phyloP scores from a whole-genome alignment of 2,329 filamentous ascomycete species.

The Hirsutella minnesotensis region DNA sequence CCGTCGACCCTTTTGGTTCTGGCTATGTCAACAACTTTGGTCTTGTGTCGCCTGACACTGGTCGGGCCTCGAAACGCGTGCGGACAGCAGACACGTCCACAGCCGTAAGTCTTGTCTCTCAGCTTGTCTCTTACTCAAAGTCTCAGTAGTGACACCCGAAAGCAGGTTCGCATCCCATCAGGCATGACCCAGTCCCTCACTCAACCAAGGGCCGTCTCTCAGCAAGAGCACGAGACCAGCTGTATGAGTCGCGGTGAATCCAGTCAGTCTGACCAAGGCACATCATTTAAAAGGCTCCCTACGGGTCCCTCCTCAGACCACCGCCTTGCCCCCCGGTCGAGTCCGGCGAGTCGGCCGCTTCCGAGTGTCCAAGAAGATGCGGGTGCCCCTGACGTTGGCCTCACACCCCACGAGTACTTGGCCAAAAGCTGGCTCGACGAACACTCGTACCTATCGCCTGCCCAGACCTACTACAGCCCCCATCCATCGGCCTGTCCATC shows the following conservation, averaged over 20 bases:
- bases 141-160: not conserved
- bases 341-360: constrained; percentile 18
- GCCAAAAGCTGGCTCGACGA: constrained; percentile 8
- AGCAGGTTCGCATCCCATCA: not conserved
- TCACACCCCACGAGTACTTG: constrained; percentile 25
- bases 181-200: constrained; percentile 7
- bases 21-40: not conserved
- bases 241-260: constrained; percentile 34
- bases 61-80: not conserved
- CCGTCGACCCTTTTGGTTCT: not conserved
- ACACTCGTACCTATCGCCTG: constrained; percentile 10
- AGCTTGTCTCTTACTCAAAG: not conserved
- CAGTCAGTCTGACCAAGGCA: constrained; percentile 25
- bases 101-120: constrained; percentile 1
- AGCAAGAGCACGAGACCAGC: constrained; percentile 18
- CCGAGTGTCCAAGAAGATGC: constrained; percentile 24
- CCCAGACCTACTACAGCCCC: constrained; percentile 13
- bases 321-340: constrained; percentile 18
- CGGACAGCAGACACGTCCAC: not conserved
- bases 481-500: constrained; percentile 28
- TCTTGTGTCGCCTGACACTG: not conserved
- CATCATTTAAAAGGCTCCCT: constrained; percentile 5
- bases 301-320: constrained; percentile 14
- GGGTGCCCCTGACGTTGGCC: constrained; percentile 18
- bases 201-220: constrained; percentile 14